Base-by-base conservation (phyloP, 108 stramenopile genomes). In the Stephanodiscus minutulus region DNA sequence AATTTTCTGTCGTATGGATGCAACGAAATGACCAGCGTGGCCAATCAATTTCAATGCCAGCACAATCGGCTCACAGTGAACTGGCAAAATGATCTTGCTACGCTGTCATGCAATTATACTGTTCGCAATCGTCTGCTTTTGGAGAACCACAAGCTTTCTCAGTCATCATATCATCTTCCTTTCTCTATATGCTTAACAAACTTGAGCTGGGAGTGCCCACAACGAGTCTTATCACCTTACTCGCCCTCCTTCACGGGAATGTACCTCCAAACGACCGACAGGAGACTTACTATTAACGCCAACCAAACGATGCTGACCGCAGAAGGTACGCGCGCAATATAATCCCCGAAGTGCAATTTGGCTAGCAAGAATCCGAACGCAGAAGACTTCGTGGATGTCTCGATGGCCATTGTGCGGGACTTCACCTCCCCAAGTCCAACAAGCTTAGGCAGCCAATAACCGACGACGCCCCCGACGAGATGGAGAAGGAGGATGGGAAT, bases 221-320 rank as follows among this genome's bases (percentile, higher is more conserved):
- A 11, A 11, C 7, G 39, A 1, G 8, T 24, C 54, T 55, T 27
- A 7, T 4, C 27, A 29, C n/a, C 21, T 27, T 68, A 68, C 54
- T 85, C 83, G 28, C 50, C 77, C 17, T 82, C 85, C 43, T 84
- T 84, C 47, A 98, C 97, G 33, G 96, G 96, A 64, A 97, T 94
- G 86, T 89, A 97, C 66, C 98, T 85, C 96, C 97, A 98, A 41
- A 97, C 70, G 65, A 98, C 97, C 12, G 98, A 96, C 67, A 98
- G 71, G 48, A 95, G 74, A 68, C 85, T 86, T 35, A 96, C 98
- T 3, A 93, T 96, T 81, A 98, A 86, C 7, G 98, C 96, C 98
- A 98, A 97, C 98, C 98, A 98, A 8, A 98, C 96, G 7, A 98
- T 95, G 68, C 90, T 91, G 18, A 97, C 96, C 41, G 98, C 98